Percentiles rank a stretch among this genome's conserved stretches.
phyloP scores from a whole-genome alignment of 2,329 filamentous ascomycete genomes.

The Cladosporium cucumerinum region DNA sequence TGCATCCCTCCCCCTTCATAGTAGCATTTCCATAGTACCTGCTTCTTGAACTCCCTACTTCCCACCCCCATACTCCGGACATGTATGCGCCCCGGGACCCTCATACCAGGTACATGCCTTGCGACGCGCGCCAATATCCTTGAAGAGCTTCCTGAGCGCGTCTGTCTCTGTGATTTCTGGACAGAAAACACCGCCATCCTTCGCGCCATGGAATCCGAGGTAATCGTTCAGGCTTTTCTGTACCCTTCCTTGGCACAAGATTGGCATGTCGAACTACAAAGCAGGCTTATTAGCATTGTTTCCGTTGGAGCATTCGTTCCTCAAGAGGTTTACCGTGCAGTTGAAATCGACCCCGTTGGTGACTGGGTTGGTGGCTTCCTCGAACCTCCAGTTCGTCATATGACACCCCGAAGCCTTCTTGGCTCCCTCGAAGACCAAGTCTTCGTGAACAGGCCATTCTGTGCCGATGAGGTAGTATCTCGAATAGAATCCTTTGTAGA shows the following conservation, averaged over 20 bases:
- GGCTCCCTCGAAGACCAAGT: background rate
- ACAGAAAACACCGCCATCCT: background rate
- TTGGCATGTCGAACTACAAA: background rate
- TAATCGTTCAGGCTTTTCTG: background rate
- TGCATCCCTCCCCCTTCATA: background rate
- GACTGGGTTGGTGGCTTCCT: background rate
- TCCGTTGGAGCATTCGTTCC: background rate
- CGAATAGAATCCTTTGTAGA: background rate
- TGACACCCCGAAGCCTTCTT: background rate
- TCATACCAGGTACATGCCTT: background rate
- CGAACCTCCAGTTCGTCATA: background rate
- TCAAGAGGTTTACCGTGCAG: background rate
- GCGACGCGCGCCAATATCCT: background rate
- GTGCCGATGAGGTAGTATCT: background rate
- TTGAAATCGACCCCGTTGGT: background rate
- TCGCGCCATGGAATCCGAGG: background rate
- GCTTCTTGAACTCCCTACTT: background rate
- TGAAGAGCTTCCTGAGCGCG: background rate
- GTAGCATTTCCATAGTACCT: background rate
- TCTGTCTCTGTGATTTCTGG: background rate
- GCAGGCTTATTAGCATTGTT: background rate
- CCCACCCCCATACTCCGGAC: background rate
- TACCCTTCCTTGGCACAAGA: background rate
- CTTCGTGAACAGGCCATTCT: background rate
- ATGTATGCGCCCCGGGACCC: background rate